These are phyloP conservation scores for Blepharisma stoltei DNA, from an alignment of 73 alveolate genomes.

Conservation along the genomic window DNA sequence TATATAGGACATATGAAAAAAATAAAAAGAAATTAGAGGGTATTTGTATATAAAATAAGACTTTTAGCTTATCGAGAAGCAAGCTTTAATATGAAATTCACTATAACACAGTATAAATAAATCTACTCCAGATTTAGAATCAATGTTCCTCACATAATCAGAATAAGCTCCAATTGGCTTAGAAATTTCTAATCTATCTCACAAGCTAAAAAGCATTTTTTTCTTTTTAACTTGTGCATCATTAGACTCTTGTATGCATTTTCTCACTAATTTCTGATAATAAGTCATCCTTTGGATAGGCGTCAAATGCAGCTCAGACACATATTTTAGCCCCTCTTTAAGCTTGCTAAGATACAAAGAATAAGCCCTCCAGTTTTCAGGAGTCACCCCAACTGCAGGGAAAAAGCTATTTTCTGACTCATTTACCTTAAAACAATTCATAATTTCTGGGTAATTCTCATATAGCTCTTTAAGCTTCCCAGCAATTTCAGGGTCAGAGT, in stretches of 20 bases:
- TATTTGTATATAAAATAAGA: too few relatives aligned
- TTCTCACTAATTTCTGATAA: neutral
- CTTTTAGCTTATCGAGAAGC: too few relatives aligned
- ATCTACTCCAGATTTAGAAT: neutral
- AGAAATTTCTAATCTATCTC: neutral
- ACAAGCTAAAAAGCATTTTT: neutral
- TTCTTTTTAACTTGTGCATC: neutral
- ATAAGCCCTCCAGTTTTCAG: neutral
- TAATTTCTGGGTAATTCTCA: constrained; percentile 4
- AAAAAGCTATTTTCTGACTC: neutral
- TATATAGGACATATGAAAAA: too few relatives aligned
- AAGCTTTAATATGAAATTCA: too few relatives aligned
- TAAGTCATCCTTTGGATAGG: neutral
- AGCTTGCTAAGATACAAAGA: neutral
- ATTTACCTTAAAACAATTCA: neutral
- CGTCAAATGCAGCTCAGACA: neutral
- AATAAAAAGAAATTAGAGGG: too few relatives aligned
- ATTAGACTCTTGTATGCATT: constrained; percentile 4
- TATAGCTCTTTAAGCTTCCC: neutral
- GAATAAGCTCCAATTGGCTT: constrained; percentile 13
- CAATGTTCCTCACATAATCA: constrained; percentile 1
- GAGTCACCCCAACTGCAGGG: neutral
- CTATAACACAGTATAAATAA: too few relatives aligned
- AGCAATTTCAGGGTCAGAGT: neutral
- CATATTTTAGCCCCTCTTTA: neutral